Conservation (phyloP, 495 filamentous ascomycete genomes). For the Penicillium robsamsonii region DNA sequence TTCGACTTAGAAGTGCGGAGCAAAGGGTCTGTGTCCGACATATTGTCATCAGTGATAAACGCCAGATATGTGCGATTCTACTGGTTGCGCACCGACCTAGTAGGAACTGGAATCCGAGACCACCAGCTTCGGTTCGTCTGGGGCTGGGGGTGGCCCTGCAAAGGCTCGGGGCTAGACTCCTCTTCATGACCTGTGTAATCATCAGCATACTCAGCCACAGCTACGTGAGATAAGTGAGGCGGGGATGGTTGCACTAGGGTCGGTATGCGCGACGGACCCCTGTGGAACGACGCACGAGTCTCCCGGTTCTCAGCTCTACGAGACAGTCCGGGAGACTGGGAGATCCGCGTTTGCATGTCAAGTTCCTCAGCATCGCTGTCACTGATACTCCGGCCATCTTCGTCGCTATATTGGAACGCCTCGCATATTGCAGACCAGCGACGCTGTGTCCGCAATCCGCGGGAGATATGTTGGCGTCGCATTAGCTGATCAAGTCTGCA, state of each 20-base stretch:
- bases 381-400: not conserved
- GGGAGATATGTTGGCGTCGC: not conserved
- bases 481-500: not conserved
- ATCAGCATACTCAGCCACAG: not conserved
- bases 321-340: not conserved
- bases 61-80: not conserved
- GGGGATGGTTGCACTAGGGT: not conserved
- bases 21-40: not conserved
- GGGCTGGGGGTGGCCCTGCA: not conserved
- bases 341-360: not conserved
- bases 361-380: not conserved
- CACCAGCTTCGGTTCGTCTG: not conserved
- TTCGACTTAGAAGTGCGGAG: not conserved
- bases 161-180: not conserved
- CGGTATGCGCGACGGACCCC: not conserved
- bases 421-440: not conserved
- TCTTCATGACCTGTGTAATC: not conserved
- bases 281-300: no score
- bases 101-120: constrained; percentile 6
- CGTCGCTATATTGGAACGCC: not conserved
- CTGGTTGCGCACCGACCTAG: not conserved
- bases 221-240: not conserved
- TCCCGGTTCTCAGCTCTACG: not conserved
- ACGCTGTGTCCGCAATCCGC: not conserved
- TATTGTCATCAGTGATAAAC: not conserved